Base-by-base conservation (phyloP, 495 filamentous ascomycete genomes). In the Penicillium nucicola region DNA sequence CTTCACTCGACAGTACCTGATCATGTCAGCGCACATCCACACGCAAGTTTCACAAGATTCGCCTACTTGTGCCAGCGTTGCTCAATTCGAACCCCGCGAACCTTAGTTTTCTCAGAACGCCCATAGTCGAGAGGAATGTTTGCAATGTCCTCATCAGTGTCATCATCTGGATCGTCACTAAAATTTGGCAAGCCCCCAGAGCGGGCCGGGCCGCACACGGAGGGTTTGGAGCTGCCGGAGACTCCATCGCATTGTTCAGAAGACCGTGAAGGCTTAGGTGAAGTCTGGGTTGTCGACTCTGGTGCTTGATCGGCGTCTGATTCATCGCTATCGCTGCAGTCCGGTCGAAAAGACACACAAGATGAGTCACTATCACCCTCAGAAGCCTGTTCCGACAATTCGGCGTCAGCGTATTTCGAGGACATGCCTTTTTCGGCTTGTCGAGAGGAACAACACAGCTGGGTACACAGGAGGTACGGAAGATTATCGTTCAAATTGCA, bases 111-210 rank as follows among this genome's bases (percentile, higher is more conserved):
- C 4, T 55, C 31, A 4, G 53, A 56, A 11, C 48, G 50, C 54
- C 60, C 41, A 48, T 64, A 63, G 38, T 63, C 44, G 43, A 63
- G 56, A 2, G 50, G 60, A 23, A 63, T 17, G 28, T 60, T 31
- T 45, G 19, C 18, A 33, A 63, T 20, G 33, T 63, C 60, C 22
- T 60, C 47, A 37, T n/a, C n/a, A n/a, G n/a, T n/a, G n/a, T n/a
- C n/a, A n/a, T n/a, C n/a, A n/a, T n/a, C n/a, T n/a, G n/a, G 60
- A 18, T 63, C 47, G 45, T 63, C 53, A 9, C 53, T 63, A 32
- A 40, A 55, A 40, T 53, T 38, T 15, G 30, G 28, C 43, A 53
- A 20, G 35, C 10, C 33, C 15, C 23, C 22, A 45, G 42, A 1
- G 40, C 22, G 19, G n/a, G 19, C 38, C 40, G 2, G 49, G 17